phyloP scores from a whole-genome alignment of 129 eudicot species.

The Calendula officinalis region DNA sequence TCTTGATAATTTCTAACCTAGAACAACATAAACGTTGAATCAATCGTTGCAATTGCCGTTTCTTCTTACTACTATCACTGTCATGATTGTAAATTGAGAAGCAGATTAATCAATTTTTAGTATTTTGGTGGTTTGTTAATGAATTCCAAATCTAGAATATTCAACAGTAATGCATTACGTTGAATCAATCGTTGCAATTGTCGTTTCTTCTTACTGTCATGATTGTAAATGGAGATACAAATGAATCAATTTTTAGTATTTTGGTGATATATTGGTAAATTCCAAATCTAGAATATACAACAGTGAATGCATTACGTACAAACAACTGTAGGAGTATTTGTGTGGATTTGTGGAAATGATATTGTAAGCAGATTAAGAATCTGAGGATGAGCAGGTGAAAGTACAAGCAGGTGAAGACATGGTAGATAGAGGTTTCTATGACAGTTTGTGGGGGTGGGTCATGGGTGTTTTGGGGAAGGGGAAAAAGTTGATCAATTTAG shows the following conservation, averaged over 20 bases:
- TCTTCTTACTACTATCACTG: too few species aligned
- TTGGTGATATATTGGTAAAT: slow-evolving; percentile 9
- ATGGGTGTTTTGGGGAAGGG: slow-evolving; percentile 9
- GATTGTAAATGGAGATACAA: background rate
- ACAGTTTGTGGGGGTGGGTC: slow-evolving; percentile 1
- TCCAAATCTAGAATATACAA: background rate
- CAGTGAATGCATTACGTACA: background rate
- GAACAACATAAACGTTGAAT: background rate
- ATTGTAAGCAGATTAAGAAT: background rate
- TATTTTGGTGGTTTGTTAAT: too few species aligned
- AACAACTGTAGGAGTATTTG: background rate
- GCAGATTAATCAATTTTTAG: too few species aligned
- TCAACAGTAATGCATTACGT: background rate
- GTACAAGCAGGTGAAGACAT: slow-evolving; percentile 22
- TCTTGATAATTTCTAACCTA: background rate
- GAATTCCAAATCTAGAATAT: too few species aligned
- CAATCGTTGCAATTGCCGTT: too few species aligned
- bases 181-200: background rate
- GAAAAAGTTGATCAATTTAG: slow-evolving; percentile 27
- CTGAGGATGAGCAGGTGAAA: slow-evolving; percentile 19
- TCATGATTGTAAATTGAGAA: too few species aligned
- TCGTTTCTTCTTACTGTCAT: background rate
- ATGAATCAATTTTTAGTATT: background rate
- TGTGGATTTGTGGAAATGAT: too few species aligned
- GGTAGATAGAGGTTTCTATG: slow-evolving; percentile 10